Evolutionary conservation across 306 rosid genomes (phyloP), one percentile per base, ranked within the genome.

Genomic region (Pachyrhizus erosus): DNA sequence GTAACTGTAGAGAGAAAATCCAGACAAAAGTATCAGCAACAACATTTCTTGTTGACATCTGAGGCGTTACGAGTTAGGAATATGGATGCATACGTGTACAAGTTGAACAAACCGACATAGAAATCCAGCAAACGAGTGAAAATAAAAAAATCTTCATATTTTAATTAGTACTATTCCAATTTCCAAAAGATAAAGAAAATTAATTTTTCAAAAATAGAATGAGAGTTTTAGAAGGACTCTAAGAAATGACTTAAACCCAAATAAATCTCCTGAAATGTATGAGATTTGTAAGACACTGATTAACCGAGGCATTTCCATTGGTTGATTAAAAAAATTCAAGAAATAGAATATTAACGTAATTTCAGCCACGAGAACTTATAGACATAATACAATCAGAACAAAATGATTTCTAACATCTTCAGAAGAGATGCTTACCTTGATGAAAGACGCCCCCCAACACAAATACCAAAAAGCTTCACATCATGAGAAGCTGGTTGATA

Each of bases 361-460:
- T 70, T 64, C 27, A 72, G 68, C 67, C 84, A 43, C 33, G 17
- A 61, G 37, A 70, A 58, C n/a, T 45, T 76, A 54, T 18, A n/a
- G n/a, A n/a, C n/a, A n/a, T n/a, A 74, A 45, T 68, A 21, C 21
- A 69, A 69, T 61, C 7, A 18, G 17, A 73, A 40, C 49, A 42
- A 20, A 65, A 61, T 62, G 34, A 51, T 78, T 34, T 42, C 27
- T 71, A 51, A 70, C 29, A 73, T 18, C 20, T 42, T 43, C 15
- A 7, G 20, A 64, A 76, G 48, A 52, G 37, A 78, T 21, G 40
- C 87, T 77, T 80, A 82, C 86, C 84, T 86, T 70, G 51, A 58
- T 43, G 66, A 75, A 84, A 72, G 77, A 83, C 7, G 39, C 23
- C 58, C 67, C 67, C 61, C 13, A 62, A 58, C 21, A 48, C 54